phyloP scores from a whole-genome alignment of 2,329 filamentous ascomycete species.

The Geosmithia flava region DNA sequence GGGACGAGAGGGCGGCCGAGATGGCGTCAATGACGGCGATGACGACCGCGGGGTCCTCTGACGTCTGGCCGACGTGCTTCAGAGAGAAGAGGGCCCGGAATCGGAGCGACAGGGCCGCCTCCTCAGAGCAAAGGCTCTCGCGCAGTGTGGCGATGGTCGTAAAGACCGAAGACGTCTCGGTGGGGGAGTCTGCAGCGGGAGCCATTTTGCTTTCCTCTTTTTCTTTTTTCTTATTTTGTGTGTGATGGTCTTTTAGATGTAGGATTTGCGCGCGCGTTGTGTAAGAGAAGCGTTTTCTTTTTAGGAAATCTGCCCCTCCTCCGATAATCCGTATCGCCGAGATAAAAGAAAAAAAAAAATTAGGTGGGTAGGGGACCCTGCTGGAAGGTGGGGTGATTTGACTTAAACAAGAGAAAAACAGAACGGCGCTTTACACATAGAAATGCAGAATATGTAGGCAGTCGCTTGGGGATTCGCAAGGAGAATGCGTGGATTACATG shows the following conservation, averaged over 20 bases:
- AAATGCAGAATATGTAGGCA: too few species aligned
- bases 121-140: constrained; percentile 67
- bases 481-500: not conserved
- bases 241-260: not conserved
- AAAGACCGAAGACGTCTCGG: constrained; percentile 10
- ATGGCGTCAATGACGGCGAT: constrained; percentile 61
- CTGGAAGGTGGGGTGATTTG: not conserved
- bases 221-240: not conserved
- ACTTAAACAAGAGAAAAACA: not conserved
- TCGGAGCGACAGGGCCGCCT: constrained; percentile 70
- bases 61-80: constrained; percentile 74
- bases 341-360: not conserved
- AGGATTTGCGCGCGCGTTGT: constrained; percentile 5
- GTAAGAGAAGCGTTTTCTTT: constrained; percentile 4
- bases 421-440: not conserved
- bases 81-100: constrained; percentile 97
- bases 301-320: constrained; percentile 4
- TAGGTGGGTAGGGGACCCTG: not conserved
- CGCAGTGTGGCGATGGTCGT: constrained; percentile 52
- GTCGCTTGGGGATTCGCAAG: too few species aligned
- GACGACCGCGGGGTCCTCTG: constrained; percentile 45
- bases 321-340: not conserved
- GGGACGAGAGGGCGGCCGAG: constrained; percentile 71
- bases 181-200: constrained; percentile 10
- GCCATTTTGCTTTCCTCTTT: constrained; percentile 6